Evolutionary conservation across 768 basidiomycete genomes (phyloP), one percentile per base, ranked within the genome.

Genomic region (Chalciporus chontae): DNA sequence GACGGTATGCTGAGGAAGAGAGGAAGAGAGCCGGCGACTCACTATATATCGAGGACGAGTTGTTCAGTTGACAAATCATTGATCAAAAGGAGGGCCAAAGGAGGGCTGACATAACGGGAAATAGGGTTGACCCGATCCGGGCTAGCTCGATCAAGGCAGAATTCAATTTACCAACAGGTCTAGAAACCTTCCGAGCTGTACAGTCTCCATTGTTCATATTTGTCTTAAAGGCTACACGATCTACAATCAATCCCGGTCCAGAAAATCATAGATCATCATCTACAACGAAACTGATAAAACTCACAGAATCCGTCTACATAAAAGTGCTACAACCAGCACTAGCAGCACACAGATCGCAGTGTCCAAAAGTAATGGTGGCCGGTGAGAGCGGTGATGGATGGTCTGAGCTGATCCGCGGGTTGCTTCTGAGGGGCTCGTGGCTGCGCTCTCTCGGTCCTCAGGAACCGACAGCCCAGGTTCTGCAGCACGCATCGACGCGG

Each of bases 291-390:
- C 18, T 40, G 55, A 52, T 44, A 53, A 48, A 48, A 62, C 51
- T 69, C 64, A 78, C 51, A 77, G 56, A 49, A 77, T 67, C 62
- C 86, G 75, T 51, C 84, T 77, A 57, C 78, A 86, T 42, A 90
- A 71, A 37, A 91, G 75, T 29, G 79, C 83, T 59, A 85, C 78
- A 42, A 84, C 76, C 50, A 90, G 67, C 13, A 84, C 83, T 9
- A 90, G 69, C 18, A 88, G 71, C 42, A 90, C 73, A 64, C 84
- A 83, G 52, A 91, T 90, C 24, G 83, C 81, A 10, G 80, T 80
- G 65, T 90, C 89, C 27, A 91, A 71, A 19, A 88, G 66, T 21
- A 88, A 61, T 19, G 86, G 86, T 19, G 86, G 81, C 40, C 66
- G 65, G 43, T 54, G 59, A 34, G 56, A 58, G 50, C 56, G 61